phyloP scores from a whole-genome alignment of 495 filamentous ascomycete species.

The Margaritispora aquatica region DNA sequence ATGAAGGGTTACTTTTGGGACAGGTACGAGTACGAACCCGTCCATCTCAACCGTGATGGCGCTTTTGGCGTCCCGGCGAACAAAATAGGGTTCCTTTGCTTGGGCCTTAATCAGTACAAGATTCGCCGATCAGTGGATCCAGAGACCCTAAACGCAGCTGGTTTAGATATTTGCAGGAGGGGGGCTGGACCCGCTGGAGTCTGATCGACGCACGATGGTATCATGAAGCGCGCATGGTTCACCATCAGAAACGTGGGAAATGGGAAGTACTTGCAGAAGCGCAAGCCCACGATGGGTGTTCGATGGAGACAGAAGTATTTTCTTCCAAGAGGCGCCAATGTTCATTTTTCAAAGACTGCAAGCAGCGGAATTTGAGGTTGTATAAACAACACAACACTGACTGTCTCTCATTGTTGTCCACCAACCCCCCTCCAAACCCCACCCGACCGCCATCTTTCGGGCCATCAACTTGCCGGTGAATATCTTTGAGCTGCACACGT shows the following conservation, averaged over 20 bases:
- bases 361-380: too few species aligned
- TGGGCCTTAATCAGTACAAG: background rate
- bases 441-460: background rate
- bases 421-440: background rate
- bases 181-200: too few species aligned
- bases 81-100: background rate
- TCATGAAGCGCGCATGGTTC: background rate
- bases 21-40: background rate
- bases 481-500: background rate
- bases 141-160: background rate
- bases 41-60: background rate
- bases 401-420: too few species aligned
- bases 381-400: too few species aligned
- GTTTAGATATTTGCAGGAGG: background rate
- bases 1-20: too few species aligned
- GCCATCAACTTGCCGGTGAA: background rate
- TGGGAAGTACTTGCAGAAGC: background rate
- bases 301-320: background rate
- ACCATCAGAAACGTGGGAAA: background rate
- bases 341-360: too few species aligned
- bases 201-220: background rate
- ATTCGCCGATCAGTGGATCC: slow-evolving; percentile 6
- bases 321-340: background rate
- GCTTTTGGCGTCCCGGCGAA: background rate
- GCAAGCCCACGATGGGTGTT: too few species aligned